Conservation (phyloP, 2,329 filamentous ascomycete genomes). For the Aspergillus ibericus region DNA sequence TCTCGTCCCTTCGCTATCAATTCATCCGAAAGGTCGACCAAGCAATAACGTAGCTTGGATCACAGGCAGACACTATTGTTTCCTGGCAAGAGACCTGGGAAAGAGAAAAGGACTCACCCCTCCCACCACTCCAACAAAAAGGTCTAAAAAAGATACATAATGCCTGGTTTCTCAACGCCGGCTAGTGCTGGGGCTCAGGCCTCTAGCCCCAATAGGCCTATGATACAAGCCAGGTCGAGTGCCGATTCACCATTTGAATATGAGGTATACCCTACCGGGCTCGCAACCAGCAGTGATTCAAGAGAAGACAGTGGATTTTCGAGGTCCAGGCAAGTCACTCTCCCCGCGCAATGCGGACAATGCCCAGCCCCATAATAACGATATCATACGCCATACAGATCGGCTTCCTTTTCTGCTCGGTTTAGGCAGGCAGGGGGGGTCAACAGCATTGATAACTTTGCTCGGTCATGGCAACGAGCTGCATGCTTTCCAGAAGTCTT, state of each 20-base stretch:
- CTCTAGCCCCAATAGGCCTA: constrained; percentile 2
- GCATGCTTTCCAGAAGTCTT: constrained; percentile 86
- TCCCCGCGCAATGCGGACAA: neutral
- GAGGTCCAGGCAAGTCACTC: constrained; percentile 16
- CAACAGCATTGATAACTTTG: constrained; percentile 93
- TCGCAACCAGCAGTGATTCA: constrained; percentile 35
- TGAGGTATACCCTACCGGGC: constrained; percentile 10
- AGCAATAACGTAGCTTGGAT: neutral
- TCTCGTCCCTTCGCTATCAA: neutral
- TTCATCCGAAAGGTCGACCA: neutral
- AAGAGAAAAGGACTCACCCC: too few relatives aligned
- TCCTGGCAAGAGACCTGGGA: neutral
- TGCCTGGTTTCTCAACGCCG: neutral
- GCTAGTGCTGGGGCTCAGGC: constrained; percentile 1
- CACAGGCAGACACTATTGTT: neutral
- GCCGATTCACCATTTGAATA: constrained; percentile 12
- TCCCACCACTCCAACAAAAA: too few relatives aligned
- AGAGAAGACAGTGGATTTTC: constrained; percentile 6
- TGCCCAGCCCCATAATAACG: neutral
- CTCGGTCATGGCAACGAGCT: constrained; percentile 86
- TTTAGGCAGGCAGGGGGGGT: constrained; percentile 74
- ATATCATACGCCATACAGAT: constrained; percentile 18
- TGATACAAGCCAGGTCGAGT: neutral
- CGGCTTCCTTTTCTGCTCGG: constrained; percentile 49
- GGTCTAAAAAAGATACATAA: neutral